Evolutionary conservation across 164 flowering plant species (phyloP).

Genomic region (Magnolia sinica): DNA sequence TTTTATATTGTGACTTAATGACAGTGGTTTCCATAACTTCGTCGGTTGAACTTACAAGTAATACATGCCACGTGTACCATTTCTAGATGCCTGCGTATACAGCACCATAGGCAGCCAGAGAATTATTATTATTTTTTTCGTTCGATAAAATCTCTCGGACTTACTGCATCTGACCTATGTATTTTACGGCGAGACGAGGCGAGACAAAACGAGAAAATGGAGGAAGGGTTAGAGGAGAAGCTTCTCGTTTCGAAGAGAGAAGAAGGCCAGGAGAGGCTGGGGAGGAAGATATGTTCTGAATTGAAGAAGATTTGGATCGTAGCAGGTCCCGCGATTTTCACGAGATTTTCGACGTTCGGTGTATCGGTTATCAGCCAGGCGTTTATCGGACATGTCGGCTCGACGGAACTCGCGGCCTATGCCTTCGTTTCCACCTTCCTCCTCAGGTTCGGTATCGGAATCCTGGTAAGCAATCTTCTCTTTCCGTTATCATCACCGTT

Average conservation of each 20-base stretch:
- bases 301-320: slow-evolving; percentile 51
- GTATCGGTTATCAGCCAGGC: slow-evolving; percentile 43
- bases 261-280: slow-evolving; percentile 10
- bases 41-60: too few relatives aligned
- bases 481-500: neutral
- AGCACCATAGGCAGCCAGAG: too few relatives aligned
- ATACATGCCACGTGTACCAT: too few relatives aligned
- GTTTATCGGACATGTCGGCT: slow-evolving; percentile 51
- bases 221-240: neutral
- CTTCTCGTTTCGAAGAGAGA: slow-evolving; percentile 6
- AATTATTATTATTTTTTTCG: too few relatives aligned
- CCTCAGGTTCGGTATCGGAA: slow-evolving; percentile 41
- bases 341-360: slow-evolving; percentile 44
- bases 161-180: too few relatives aligned
- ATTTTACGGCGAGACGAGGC: neutral
- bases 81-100: too few relatives aligned
- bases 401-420: slow-evolving; percentile 46
- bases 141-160: too few relatives aligned
- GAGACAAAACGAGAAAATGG: neutral
- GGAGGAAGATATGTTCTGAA: slow-evolving; percentile 32
- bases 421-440: slow-evolving; percentile 44
- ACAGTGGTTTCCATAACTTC: too few relatives aligned
- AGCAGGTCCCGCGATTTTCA: slow-evolving; percentile 56
- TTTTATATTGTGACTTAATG: too few relatives aligned
- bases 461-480: slow-evolving; percentile 29